These are phyloP conservation scores for Xylaria nigripes DNA, from an alignment of 495 filamentous ascomycete genomes.

Conservation along the genomic window DNA sequence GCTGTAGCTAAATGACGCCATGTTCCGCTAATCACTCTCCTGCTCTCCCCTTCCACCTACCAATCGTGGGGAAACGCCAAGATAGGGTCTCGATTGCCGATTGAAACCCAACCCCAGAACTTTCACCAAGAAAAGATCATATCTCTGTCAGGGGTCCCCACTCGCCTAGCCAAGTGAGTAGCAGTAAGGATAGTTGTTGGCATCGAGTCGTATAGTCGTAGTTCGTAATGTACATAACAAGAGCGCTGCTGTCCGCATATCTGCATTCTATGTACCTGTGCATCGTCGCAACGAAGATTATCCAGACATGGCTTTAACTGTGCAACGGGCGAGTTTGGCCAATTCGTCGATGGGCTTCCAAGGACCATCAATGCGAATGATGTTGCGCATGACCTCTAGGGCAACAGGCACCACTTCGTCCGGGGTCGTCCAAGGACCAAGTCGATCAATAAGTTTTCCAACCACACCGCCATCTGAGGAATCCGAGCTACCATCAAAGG, in stretches of 20 bases:
- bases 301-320: slow-evolving; percentile 12
- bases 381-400: slow-evolving; percentile 20
- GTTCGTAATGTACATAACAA: slow-evolving; percentile 24
- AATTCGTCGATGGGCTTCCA: slow-evolving; percentile 22
- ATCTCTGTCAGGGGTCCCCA: neutral
- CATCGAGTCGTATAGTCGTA: slow-evolving; percentile 22
- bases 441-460: slow-evolving; percentile 25
- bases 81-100: too few relatives aligned
- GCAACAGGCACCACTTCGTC: slow-evolving; percentile 22
- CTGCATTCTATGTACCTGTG: neutral
- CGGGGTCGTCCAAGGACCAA: slow-evolving; percentile 24
- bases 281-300: neutral
- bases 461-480: slow-evolving; percentile 20
- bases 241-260: neutral
- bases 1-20: neutral
- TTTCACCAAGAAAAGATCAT: neutral
- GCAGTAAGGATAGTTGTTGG: slow-evolving; percentile 4
- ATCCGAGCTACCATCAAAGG: slow-evolving; percentile 15
- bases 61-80: neutral
- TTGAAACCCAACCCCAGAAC: neutral
- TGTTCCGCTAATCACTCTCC: neutral
- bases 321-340: slow-evolving; percentile 12
- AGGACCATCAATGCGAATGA: slow-evolving; percentile 13
- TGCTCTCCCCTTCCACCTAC: neutral
- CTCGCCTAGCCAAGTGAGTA: slow-evolving; percentile 1